Percentiles rank a stretch among this genome's conserved stretches.
Conservation (phyloP, 1,139 yeast genomes). For the Saccharomyces hybrid region DNA sequence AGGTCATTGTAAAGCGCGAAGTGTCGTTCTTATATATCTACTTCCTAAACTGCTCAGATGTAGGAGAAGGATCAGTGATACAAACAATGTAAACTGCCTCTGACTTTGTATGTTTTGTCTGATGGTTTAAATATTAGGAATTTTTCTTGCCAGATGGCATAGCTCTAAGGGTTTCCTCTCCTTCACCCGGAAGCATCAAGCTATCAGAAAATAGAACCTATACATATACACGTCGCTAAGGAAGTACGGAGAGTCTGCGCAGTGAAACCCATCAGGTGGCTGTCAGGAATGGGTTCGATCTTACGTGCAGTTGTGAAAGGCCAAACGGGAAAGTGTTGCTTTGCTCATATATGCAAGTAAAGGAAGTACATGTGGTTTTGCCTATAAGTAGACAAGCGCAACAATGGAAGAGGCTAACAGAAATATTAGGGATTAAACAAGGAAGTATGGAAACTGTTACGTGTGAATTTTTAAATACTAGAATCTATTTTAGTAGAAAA, state of each 20-base stretch:
- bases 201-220: not conserved
- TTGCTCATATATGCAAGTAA: not conserved
- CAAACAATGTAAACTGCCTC: not conserved
- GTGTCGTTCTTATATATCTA: not conserved
- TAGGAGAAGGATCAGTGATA: not conserved
- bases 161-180: not conserved
- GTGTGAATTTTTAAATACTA: too few species aligned
- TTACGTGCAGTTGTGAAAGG: not conserved
- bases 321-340: not conserved
- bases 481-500: not conserved
- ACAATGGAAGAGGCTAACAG: not conserved
- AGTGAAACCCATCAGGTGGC: not conserved
- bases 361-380: not conserved
- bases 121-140: not conserved
- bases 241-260: not conserved
- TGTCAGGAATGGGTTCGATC: not conserved
- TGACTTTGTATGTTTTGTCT: not conserved
- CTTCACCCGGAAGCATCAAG: not conserved
- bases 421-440: not conserved
- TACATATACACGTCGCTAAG: not conserved
- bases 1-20: constrained; percentile 10
- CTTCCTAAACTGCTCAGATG: not conserved
- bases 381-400: not conserved
- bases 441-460: too few species aligned
- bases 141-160: not conserved